Base-by-base conservation (phyloP, 345 rosid genomes). In the Acer negundo region DNA sequence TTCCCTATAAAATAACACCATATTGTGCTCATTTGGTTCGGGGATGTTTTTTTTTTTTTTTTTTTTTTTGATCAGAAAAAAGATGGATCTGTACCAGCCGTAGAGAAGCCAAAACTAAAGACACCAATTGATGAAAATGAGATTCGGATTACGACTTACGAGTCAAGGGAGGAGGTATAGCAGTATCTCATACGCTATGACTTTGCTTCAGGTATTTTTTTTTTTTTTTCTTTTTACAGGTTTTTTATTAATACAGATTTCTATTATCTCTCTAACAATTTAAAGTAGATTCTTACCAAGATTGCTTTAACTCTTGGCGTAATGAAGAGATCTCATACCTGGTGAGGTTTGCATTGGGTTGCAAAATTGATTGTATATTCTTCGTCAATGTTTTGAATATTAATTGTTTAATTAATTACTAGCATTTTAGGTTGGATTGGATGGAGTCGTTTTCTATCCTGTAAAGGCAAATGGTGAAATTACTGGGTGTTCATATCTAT, bases 1-100 rank as follows among this genome's bases (percentile, higher is more conserved):
- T 31, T 31, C 0, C 35, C 35, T 31, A 31, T 28, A 31, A 31
- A 31, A 31, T 31, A 31, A 31, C 35, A 31, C 35, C 4, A 31
- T 10, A 8, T 10, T 28, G 47, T 76, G 59, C 55, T 63, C 31
- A 44, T 63, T 69, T 61, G 69, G 40, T 59, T 15, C 40, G 4
- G 16, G 20, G 31, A 19, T 35, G 31, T 38, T 51, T 11, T 0
- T 28, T 8, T 15, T 51, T 68, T 10, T 38, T 7, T n/a, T n/a
- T n/a, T n/a, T n/a, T n/a, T n/a, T n/a, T n/a, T n/a, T n/a, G n/a
- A n/a, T n/a, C n/a, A n/a, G n/a, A 16, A 72, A 35, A 35, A 87
- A 4, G 93, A 93, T 93, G 97, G 96, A 93, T 78, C 91, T 81
- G 83, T 91, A 93, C 83, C 88, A 87, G 82, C 83, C 91, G 93